These are phyloP conservation scores for Stemphylium vesicarium DNA, from an alignment of 2,329 filamentous ascomycete genomes.

Conservation along the genomic window DNA sequence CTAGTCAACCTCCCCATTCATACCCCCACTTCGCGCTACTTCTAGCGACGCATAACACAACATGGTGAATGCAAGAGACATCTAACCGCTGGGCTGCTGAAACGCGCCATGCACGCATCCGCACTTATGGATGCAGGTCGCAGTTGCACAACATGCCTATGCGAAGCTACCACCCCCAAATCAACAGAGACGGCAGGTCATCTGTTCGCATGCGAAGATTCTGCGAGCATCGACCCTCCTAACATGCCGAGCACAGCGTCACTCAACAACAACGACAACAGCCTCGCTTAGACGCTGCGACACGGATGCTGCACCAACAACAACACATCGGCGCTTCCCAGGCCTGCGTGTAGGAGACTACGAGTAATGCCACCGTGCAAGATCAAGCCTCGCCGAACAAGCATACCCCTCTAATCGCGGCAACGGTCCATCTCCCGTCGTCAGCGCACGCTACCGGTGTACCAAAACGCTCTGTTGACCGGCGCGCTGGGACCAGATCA, in stretches of 20 bases:
- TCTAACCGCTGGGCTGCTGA: conserved; percentile 20
- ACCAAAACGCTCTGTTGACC: conserved; percentile 25
- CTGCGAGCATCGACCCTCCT: conserved; percentile 11
- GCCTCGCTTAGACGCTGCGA: conserved; percentile 1
- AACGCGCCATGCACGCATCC: conserved; percentile 31
- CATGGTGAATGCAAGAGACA: conserved; percentile 18
- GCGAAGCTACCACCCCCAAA: conserved; percentile 11
- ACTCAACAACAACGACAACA: conserved; percentile 10
- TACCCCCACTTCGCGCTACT: conserved; percentile 21
- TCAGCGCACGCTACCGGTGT: conserved; percentile 20
- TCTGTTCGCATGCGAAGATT: conserved; percentile 15
- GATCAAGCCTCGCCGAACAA: conserved; percentile 13
- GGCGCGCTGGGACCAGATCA: conserved; percentile 20
- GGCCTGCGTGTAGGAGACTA: conserved; percentile 1
- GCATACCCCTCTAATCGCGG: conserved; percentile 28
- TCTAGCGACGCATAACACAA: conserved; percentile 23
- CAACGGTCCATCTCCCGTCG: conserved; percentile 25
- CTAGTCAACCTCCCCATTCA: background rate
- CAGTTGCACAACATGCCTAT: conserved; percentile 21
- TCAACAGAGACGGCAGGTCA: conserved; percentile 26
- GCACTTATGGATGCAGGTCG: conserved; percentile 16
- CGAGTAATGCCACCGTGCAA: conserved; percentile 12
- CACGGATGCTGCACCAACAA: conserved; percentile 3
- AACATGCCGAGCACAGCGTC: conserved; percentile 26
- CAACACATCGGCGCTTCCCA: conserved; percentile 4